These are phyloP conservation scores for Jacaranda mimosifolia DNA, from an alignment of 257 asterid genomes.

Conservation along the genomic window DNA sequence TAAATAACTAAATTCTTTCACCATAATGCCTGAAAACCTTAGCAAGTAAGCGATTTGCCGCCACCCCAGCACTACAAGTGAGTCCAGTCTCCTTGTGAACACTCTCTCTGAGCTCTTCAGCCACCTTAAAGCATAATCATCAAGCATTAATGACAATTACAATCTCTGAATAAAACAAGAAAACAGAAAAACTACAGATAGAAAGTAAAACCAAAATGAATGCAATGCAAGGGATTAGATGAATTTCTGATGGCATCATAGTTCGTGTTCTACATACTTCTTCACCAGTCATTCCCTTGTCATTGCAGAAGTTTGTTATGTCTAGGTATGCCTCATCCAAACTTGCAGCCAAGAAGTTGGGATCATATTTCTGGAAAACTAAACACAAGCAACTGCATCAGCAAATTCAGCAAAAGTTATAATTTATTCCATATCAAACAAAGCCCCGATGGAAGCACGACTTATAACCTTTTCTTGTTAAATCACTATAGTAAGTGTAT, in stretches of 20 bases:
- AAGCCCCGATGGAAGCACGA: slow-evolving; percentile 32
- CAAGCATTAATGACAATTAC: slow-evolving; percentile 14
- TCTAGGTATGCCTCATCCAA: slow-evolving; percentile 99
- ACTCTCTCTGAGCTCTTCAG: slow-evolving; percentile 83
- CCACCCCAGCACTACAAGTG: slow-evolving; percentile 98
- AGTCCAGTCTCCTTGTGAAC: slow-evolving; percentile 85
- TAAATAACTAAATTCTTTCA: slow-evolving; percentile 16
- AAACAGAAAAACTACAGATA: slow-evolving; percentile 12
- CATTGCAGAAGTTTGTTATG: slow-evolving; percentile 78
- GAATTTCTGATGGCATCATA: slow-evolving; percentile 25
- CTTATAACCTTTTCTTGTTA: slow-evolving; percentile 84
- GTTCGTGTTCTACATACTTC: slow-evolving; percentile 64
- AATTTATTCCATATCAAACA: slow-evolving; percentile 6
- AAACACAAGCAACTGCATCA: slow-evolving; percentile 38
- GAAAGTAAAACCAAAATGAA: slow-evolving; percentile 20
- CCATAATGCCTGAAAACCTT: slow-evolving; percentile 67
- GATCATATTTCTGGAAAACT: slow-evolving; percentile 87
- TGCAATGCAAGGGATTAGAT: slow-evolving; percentile 13
- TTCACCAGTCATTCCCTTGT: slow-evolving; percentile 70
- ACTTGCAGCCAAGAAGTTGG: slow-evolving; percentile 83
- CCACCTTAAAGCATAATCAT: slow-evolving; percentile 62
- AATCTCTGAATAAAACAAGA: slow-evolving; percentile 31
- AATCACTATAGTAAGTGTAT: slow-evolving; percentile 77
- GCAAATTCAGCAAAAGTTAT: slow-evolving; percentile 33
- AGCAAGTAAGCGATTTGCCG: slow-evolving; percentile 92